A percentile compares a stretch with the other conserved stretches of the same genome.
These are phyloP conservation scores for Colletotrichum cuscutae DNA, from an alignment of 2,329 filamentous ascomycete genomes.

Conservation along the genomic window DNA sequence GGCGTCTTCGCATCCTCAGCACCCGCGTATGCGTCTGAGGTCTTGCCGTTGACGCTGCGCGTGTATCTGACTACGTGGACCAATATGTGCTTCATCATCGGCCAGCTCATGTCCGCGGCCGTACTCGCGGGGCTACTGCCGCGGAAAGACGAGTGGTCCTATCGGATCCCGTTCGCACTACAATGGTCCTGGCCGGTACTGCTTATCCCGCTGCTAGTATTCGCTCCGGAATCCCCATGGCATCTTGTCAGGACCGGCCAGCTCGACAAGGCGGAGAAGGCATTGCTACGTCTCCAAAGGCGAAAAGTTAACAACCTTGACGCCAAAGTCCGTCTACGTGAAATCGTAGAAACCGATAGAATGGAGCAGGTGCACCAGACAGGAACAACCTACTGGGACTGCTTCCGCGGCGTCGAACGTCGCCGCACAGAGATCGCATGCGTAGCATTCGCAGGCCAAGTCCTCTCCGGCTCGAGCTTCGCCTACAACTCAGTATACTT, in stretches of 20 bases:
- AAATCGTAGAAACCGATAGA: slow-evolving; percentile 55
- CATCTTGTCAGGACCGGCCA: slow-evolving; percentile 51
- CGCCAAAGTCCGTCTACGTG: slow-evolving; percentile 47
- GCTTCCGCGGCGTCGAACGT: slow-evolving; percentile 51
- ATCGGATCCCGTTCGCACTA: slow-evolving; percentile 57
- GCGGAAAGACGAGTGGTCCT: slow-evolving; percentile 52
- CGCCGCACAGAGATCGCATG: slow-evolving; percentile 48
- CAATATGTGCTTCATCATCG: slow-evolving; percentile 55
- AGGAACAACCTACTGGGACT: slow-evolving; percentile 50
- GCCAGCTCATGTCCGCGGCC: slow-evolving; percentile 51
- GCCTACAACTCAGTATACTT: slow-evolving; percentile 53
- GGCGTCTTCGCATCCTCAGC: slow-evolving; percentile 56
- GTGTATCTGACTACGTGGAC: slow-evolving; percentile 56
- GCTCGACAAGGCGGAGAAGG: slow-evolving; percentile 43
- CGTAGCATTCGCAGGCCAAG: slow-evolving; percentile 42
- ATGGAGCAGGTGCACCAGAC: slow-evolving; percentile 45
- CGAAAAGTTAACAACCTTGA: slow-evolving; percentile 38
- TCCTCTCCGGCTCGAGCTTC: slow-evolving; percentile 42
- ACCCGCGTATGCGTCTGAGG: slow-evolving; percentile 59
- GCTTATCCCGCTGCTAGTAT: slow-evolving; percentile 49
- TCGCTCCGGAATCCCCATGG: slow-evolving; percentile 60
- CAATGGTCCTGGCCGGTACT: slow-evolving; percentile 61
- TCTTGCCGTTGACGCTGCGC: slow-evolving; percentile 50
- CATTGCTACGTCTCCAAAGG: slow-evolving; percentile 41
- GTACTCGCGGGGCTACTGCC: slow-evolving; percentile 50